Conservation (phyloP, 805 yeast species). For the Suhomyces prunicola region DNA sequence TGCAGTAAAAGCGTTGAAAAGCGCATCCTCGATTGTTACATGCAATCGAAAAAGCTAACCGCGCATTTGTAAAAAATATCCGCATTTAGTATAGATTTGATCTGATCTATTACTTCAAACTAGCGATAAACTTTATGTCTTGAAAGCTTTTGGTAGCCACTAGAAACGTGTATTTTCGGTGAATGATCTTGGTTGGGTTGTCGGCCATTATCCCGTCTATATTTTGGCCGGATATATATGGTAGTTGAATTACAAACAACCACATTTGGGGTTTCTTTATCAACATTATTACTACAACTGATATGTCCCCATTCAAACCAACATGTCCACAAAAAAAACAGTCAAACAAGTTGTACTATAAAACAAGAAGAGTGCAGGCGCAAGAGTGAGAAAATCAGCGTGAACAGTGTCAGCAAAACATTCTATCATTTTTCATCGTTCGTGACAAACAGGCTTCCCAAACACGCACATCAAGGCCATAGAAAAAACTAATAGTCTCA, state of each 20-base stretch:
- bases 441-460: slow-evolving; percentile 69
- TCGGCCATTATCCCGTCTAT: background rate
- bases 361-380: slow-evolving; percentile 88
- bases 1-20: too few species aligned
- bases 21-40: too few species aligned
- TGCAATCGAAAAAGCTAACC: background rate
- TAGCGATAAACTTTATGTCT: background rate
- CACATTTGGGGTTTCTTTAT: background rate
- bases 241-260: background rate
- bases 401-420: slow-evolving; percentile 68
- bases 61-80: background rate
- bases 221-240: background rate
- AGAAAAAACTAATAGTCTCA: background rate
- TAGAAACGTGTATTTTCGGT: background rate
- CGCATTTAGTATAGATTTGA: background rate
- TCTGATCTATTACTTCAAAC: background rate
- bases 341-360: slow-evolving; percentile 38
- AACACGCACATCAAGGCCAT: slow-evolving; percentile 40
- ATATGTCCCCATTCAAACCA: too few species aligned
- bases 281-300: background rate
- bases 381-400: slow-evolving; percentile 75
- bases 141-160: background rate
- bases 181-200: background rate
- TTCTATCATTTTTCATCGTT: slow-evolving; percentile 71
- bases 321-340: slow-evolving; percentile 22